Percentiles rank a stretch among this genome's conserved stretches.
Conservation (phyloP, 495 filamentous ascomycete genomes). For the Aspergillus affinis region DNA sequence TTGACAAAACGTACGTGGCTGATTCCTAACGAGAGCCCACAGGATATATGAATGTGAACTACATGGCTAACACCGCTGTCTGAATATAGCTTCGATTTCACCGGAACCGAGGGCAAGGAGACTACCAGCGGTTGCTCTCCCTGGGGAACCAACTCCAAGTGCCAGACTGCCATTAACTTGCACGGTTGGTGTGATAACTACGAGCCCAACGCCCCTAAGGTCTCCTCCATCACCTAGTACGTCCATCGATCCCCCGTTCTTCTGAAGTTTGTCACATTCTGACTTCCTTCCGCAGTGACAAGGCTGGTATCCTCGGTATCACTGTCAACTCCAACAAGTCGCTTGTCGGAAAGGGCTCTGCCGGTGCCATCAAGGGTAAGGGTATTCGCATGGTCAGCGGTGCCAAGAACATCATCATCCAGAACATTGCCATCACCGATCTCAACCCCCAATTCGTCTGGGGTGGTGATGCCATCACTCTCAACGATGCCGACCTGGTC, state of each 20-base stretch:
- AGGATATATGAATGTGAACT: too few species aligned
- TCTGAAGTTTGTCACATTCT: too few species aligned
- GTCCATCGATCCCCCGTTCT: too few species aligned
- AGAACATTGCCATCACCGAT: conserved; percentile 50
- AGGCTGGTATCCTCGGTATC: conserved; percentile 44
- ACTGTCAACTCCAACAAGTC: conserved; percentile 48
- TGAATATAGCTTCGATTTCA: conserved; percentile 37
- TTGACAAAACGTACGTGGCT: conserved; percentile 29
- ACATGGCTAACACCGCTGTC: too few species aligned
- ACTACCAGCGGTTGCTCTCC: conserved; percentile 42
- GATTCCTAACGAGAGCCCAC: conserved; percentile 6
- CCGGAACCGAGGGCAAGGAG: conserved; percentile 39
- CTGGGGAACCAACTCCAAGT: conserved; percentile 42
- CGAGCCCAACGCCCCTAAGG: conserved; percentile 32
- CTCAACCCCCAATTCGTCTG: conserved; percentile 51
- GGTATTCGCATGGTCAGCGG: conserved; percentile 46
- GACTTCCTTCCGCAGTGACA: conserved; percentile 22
- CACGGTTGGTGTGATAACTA: conserved; percentile 49
- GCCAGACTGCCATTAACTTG: conserved; percentile 55
- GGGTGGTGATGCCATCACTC: conserved; percentile 50
- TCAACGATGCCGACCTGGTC: conserved; percentile 41
- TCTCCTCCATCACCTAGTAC: conserved; percentile 35
- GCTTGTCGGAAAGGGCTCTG: conserved; percentile 37
- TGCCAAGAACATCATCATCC: conserved; percentile 47
- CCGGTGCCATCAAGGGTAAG: conserved; percentile 44